These are phyloP conservation scores for Curvularia sp. DNA, from an alignment of 2,329 filamentous ascomycete genomes.

Conservation along the genomic window DNA sequence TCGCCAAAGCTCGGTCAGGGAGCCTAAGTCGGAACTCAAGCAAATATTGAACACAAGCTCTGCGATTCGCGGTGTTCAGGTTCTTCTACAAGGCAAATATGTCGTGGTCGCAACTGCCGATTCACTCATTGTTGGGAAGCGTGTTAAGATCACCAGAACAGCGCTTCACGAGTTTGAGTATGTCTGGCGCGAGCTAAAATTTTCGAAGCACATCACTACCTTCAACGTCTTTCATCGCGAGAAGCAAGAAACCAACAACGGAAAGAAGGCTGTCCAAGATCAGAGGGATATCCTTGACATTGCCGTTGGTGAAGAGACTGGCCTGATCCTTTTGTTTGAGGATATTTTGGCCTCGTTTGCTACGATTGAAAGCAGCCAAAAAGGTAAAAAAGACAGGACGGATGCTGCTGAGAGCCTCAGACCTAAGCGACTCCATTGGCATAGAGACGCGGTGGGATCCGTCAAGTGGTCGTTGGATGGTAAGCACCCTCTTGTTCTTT, in stretches of 20 bases:
- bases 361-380: constrained; percentile 52
- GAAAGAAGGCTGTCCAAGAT: constrained; percentile 43
- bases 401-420: constrained; percentile 53
- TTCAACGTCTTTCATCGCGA: constrained; percentile 53
- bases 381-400: constrained; percentile 31
- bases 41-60: constrained; percentile 50
- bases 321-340: constrained; percentile 81
- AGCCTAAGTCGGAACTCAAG: constrained; percentile 38
- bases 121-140: constrained; percentile 68
- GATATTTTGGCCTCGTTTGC: constrained; percentile 70
- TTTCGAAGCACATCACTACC: constrained; percentile 65
- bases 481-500: constrained; percentile 48
- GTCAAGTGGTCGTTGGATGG: constrained; percentile 94
- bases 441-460: constrained; percentile 80
- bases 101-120: constrained; percentile 64
- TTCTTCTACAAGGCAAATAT: constrained; percentile 63
- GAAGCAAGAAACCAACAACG: constrained; percentile 59
- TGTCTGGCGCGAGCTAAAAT: constrained; percentile 62
- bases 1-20: constrained; percentile 33
- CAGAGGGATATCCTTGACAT: constrained; percentile 68
- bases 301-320: constrained; percentile 76
- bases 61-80: constrained; percentile 50
- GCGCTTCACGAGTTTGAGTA: constrained; percentile 54
- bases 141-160: constrained; percentile 45
- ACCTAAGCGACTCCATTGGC: constrained; percentile 84